Percentiles rank a stretch among this genome's conserved stretches.
These are phyloP conservation scores for Lablab purpureus DNA, from an alignment of 306 rosid species.

Conservation along the genomic window DNA sequence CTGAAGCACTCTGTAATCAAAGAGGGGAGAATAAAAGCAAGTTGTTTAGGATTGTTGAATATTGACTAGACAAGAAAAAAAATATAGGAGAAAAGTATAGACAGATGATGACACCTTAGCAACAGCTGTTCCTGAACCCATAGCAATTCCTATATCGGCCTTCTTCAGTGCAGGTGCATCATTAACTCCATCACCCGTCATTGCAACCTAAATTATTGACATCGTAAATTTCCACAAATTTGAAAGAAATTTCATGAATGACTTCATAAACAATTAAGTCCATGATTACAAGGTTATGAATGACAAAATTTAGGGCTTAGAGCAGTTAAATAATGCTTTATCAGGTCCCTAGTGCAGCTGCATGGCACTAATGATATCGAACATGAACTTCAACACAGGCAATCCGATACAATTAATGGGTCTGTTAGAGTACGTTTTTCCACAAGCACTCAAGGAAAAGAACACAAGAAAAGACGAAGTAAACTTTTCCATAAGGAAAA, in stretches of 20 bases:
- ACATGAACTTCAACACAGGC: neutral
- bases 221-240: slow-evolving; percentile 35
- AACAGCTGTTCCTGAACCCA: slow-evolving; percentile 99
- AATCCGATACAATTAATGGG: neutral
- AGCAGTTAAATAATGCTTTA: slow-evolving; percentile 17
- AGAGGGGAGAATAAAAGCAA: slow-evolving; percentile 10
- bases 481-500: too few species aligned
- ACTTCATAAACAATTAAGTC: slow-evolving; percentile 26
- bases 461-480: too few species aligned
- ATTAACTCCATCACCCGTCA: slow-evolving; percentile 99
- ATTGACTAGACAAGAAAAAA: slow-evolving; percentile 28
- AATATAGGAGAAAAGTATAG: neutral
- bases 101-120: slow-evolving; percentile 74
- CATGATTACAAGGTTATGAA: slow-evolving; percentile 11
- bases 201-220: slow-evolving; percentile 78
- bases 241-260: slow-evolving; percentile 11
- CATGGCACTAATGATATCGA: neutral
- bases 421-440: too few species aligned
- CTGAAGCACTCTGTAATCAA: slow-evolving; percentile 85
- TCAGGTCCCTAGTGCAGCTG: slow-evolving; percentile 4
- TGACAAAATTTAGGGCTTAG: slow-evolving; percentile 5
- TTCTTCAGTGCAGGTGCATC: slow-evolving; percentile 98
- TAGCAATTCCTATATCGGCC: slow-evolving; percentile 98
- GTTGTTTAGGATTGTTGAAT: slow-evolving; percentile 42
- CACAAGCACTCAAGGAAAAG: too few species aligned